A percentile compares a stretch with the other conserved stretches of the same genome.
These are phyloP conservation scores for Psidium guajava DNA, from an alignment of 345 rosid species.

Conservation along the genomic window DNA sequence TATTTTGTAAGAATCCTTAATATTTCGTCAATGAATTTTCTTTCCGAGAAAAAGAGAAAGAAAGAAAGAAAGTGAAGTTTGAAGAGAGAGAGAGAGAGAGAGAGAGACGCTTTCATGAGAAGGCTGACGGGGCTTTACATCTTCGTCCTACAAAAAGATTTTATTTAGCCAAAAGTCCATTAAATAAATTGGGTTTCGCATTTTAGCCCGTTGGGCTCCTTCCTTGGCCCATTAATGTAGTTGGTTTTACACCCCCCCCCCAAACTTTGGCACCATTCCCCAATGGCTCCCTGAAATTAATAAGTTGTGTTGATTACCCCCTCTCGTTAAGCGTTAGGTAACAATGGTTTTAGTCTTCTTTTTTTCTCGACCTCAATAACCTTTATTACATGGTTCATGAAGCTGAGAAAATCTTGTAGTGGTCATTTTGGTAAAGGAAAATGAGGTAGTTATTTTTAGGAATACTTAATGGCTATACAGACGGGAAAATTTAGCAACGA, in stretches of 20 bases:
- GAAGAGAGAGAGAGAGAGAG: background rate
- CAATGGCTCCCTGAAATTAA: no score
- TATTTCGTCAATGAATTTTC: no score
- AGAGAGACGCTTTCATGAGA: background rate
- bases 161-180: rapidly evolving
- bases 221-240: background rate
- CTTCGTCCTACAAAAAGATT: background rate
- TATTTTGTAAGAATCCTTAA: no score
- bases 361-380: background rate
- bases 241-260: background rate
- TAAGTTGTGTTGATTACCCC: no score
- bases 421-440: background rate
- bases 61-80: background rate
- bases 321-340: background rate
- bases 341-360: background rate
- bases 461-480: background rate
- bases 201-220: background rate
- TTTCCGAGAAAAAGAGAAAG: background rate
- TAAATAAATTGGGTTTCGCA: no score
- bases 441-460: background rate
- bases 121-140: background rate
- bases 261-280: no score
- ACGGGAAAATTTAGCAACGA: background rate
- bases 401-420: background rate
- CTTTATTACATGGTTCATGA: background rate